Evolutionary conservation across 768 basidiomycete genomes (phyloP).

Genomic region (Mycena capillaripes): DNA sequence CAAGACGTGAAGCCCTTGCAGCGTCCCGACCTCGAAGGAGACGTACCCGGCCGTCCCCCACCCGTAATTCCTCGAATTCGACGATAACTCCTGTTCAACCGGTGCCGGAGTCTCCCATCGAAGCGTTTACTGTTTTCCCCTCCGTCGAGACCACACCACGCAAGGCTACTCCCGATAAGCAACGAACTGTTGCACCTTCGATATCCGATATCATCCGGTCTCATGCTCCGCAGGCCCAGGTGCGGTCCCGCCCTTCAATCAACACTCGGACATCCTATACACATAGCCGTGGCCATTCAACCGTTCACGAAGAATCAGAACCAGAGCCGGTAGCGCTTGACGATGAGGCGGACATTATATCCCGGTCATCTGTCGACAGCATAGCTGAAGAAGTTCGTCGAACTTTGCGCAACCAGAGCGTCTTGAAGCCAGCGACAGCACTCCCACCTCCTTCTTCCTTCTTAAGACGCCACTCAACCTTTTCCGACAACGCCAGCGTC

Average conservation of each 20-base stretch:
- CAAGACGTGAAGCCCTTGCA: conserved; percentile 40
- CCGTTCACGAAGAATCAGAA: conserved; percentile 68
- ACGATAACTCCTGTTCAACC: conserved; percentile 35
- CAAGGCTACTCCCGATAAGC: conserved; percentile 45
- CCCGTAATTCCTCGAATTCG: conserved; percentile 37
- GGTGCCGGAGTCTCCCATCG: conserved; percentile 18
- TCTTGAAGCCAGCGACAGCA: conserved; percentile 51
- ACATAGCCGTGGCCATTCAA: conserved; percentile 61
- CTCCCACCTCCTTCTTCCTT: conserved; percentile 56
- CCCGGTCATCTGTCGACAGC: conserved; percentile 90
- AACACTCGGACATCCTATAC: conserved; percentile 61
- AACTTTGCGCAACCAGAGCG: conserved; percentile 74
- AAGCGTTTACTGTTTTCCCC: conserved; percentile 32
- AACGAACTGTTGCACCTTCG: conserved; percentile 75
- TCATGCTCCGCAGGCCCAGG: conserved; percentile 76
- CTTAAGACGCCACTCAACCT: conserved; percentile 63
- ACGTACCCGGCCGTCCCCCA: conserved; percentile 39
- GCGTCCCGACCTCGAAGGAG: conserved; percentile 53
- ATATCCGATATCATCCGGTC: conserved; percentile 91
- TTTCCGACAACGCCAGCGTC: conserved; percentile 71
- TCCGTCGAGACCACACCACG: conserved; percentile 36
- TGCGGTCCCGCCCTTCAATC: conserved; percentile 62
- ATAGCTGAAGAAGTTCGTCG: conserved; percentile 86
- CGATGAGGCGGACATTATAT: conserved; percentile 75
- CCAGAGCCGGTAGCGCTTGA: conserved; percentile 61